Evolutionary conservation across 2,329 filamentous ascomycete genomes (phyloP), one percentile per base, ranked within the genome.

Genomic region (Aaosphaeria arxii): DNA sequence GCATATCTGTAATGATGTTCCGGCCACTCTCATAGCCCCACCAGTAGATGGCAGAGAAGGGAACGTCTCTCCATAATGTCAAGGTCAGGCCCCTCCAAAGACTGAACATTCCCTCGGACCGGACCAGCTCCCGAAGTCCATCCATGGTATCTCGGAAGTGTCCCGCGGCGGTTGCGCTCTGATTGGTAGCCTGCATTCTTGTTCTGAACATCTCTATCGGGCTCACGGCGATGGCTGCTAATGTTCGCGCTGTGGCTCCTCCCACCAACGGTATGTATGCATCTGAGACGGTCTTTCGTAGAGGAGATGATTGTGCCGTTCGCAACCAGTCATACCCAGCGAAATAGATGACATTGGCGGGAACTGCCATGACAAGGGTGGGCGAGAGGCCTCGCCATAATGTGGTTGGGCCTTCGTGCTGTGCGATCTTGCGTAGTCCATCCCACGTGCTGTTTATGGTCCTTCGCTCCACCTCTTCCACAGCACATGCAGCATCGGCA

Each of bases 11-110:
- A 48, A 97, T 72, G 45, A 75, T 74, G 28, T 85, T 83, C 45
- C 91, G 84, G 47, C 92, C 85, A 13, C 82, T 84, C 74, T 99
- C 94, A 67, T 99, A 99, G 9, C 94, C 92, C 85, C 88, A 95
- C 94, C 94, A 99, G 75, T 99, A 99, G 40, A 99, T 81, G 4
- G 88, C 94, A 1, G 92, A 97, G 64, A 99, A 99, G 0, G 94
- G 94, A 0, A 97, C 94, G 65, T 99, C 94, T 54, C 94, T 82
- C 94, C 94, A 99, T 49, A 99, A 80, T 0, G 92, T 97, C 59
- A 99, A 75, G 0, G 87, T 91, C 47, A 99, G 74, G 0, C 94
- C 94, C 48, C 92, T 81, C 94, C 94, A 99, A 0, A 99, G 75
- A 2, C 91, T 89, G 1, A 80, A 79, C 57, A 94, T 90, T 3